phyloP scores from a whole-genome alignment of 2,329 filamentous ascomycete species.

The Fusarium sp. region DNA sequence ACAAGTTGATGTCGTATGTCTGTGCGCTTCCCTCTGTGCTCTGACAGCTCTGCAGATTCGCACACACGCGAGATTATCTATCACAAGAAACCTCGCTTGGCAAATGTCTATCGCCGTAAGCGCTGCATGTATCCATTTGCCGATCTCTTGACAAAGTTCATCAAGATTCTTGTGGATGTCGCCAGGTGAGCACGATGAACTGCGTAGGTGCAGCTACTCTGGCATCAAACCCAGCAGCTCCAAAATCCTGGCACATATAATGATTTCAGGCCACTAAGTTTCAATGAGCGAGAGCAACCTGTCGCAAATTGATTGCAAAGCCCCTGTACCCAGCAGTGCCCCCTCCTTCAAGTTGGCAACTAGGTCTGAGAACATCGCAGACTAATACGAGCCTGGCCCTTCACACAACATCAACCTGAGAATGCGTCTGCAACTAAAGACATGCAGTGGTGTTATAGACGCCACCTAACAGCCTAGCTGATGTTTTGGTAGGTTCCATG shows the following conservation, averaged over 20 bases:
- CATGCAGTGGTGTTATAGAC: conserved; percentile 6
- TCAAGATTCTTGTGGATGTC: not conserved
- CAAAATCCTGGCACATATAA: not conserved
- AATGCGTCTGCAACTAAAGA: conserved; percentile 15
- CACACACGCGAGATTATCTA: conserved; percentile 23
- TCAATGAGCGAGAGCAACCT: not conserved
- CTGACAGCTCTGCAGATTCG: conserved; percentile 20
- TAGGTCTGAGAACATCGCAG: conserved; percentile 6
- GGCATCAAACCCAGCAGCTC: not conserved
- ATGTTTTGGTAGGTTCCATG: conserved; percentile 14
- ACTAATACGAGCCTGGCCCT: not conserved
- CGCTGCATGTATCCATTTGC: not conserved
- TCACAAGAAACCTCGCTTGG: not conserved
- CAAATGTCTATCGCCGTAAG: not conserved
- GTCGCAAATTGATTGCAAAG: not conserved
- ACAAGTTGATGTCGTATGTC: conserved; percentile 20
- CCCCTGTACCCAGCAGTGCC: conserved; percentile 9
- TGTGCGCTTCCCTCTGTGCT: conserved; percentile 20
- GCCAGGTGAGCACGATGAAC: not conserved
- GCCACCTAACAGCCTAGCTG: conserved; percentile 3
- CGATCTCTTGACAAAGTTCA: not conserved
- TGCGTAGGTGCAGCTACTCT: not conserved
- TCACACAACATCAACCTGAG: not conserved
- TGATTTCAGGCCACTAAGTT: not conserved
- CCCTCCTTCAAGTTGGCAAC: not conserved